Evolutionary conservation across 2,329 filamentous ascomycete genomes (phyloP).

Genomic region (Colletotrichum tropicicola): DNA sequence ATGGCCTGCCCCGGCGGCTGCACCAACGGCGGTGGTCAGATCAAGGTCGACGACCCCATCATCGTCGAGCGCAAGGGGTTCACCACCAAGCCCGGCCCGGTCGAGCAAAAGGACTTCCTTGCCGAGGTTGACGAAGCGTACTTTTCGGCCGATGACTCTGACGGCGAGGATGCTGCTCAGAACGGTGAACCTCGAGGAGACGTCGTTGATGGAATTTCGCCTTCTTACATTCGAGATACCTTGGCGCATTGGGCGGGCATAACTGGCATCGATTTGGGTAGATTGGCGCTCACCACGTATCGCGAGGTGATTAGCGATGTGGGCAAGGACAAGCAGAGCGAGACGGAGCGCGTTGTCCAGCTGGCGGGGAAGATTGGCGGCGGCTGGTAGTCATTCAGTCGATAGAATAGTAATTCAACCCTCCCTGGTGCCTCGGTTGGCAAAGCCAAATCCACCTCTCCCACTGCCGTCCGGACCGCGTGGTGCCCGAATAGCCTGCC

Average conservation of each 20-base stretch:
- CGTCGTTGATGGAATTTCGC: slow-evolving; percentile 72
- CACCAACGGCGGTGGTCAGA: slow-evolving; percentile 96
- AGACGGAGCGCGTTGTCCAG: slow-evolving; percentile 85
- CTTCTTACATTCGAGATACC: slow-evolving; percentile 70
- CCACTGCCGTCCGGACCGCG: slow-evolving; percentile 81
- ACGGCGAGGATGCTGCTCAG: slow-evolving; percentile 38
- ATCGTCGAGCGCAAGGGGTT: slow-evolving; percentile 59
- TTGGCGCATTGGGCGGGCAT: slow-evolving; percentile 79
- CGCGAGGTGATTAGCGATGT: slow-evolving; percentile 95
- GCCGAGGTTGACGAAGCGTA: slow-evolving; percentile 88
- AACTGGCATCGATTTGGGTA: slow-evolving; percentile 76
- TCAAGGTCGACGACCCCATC: slow-evolving; percentile 85
- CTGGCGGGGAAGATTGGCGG: slow-evolving; percentile 91
- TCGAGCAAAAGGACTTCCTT: slow-evolving; percentile 89
- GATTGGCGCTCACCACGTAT: slow-evolving; percentile 85
- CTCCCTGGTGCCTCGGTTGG: slow-evolving; percentile 66
- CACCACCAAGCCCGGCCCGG: slow-evolving; percentile 69
- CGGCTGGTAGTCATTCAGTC: slow-evolving; percentile 74
- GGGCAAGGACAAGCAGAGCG: slow-evolving; percentile 75
- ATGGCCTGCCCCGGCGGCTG: slow-evolving; percentile 99
- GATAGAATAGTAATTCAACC: slow-evolving; percentile 44
- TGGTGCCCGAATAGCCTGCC: slow-evolving; percentile 77
- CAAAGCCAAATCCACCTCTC: slow-evolving; percentile 81
- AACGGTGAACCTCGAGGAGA: slow-evolving; percentile 43
- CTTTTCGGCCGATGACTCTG: slow-evolving; percentile 75